Evolutionary conservation across 2,329 filamentous ascomycete genomes (phyloP).

Genomic region (Monosporascus sp.): DNA sequence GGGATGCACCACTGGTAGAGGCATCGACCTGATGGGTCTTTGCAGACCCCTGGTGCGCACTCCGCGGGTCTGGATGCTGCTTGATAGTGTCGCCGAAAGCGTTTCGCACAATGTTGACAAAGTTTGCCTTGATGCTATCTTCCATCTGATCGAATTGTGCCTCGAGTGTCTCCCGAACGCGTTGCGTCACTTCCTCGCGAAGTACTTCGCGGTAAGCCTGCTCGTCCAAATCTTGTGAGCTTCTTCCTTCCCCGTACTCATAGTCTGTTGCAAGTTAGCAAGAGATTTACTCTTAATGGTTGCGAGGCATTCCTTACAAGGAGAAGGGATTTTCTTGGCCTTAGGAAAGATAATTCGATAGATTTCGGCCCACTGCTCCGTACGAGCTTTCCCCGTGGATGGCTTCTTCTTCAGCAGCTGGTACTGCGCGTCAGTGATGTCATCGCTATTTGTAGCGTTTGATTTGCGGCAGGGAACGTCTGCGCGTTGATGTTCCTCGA

Average conservation of each 20-base stretch:
- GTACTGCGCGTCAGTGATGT: conserved; percentile 3
- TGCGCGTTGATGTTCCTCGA: conserved; percentile 3
- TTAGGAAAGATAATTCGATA: conserved; percentile 5
- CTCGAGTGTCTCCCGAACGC: not conserved
- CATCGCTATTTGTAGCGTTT: not conserved
- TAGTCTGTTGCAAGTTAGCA: not conserved
- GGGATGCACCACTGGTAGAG: too few species aligned
- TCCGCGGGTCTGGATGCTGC: not conserved
- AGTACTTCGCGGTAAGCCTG: not conserved
- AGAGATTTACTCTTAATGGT: not conserved
- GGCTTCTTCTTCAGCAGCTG: conserved; percentile 2
- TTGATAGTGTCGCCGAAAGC: not conserved
- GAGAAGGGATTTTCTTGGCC: conserved; percentile 1
- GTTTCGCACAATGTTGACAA: not conserved
- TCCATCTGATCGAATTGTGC: not conserved
- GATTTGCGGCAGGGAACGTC: conserved; percentile 1
- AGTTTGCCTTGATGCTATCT: not conserved
- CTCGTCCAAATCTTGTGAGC: not conserved
- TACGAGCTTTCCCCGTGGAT: not conserved
- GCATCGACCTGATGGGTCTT: too few species aligned
- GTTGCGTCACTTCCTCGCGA: not conserved
- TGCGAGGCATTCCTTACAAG: not conserved
- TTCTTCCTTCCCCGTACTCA: not conserved
- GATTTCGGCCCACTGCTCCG: conserved; percentile 2
- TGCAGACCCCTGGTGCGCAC: too few species aligned